Conservation (phyloP, 108 stramenopile genomes). For the Conticribra weissflogii region DNA sequence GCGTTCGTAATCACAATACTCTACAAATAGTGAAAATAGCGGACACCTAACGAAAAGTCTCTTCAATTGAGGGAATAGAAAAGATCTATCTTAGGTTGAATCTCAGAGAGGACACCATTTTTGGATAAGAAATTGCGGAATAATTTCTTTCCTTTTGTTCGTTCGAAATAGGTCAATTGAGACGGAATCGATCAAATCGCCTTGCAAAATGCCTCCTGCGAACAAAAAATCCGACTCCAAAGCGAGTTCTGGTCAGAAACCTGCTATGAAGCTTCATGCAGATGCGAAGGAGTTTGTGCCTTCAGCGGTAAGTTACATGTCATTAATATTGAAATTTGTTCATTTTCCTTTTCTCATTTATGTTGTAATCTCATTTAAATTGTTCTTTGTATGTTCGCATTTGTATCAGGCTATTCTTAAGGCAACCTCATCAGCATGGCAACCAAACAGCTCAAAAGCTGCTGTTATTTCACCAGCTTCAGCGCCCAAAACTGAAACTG, state of each 20-base stretch:
- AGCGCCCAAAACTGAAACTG: not conserved
- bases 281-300: constrained; percentile 40
- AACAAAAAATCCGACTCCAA: constrained; percentile 1
- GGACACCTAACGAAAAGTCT: too few species aligned
- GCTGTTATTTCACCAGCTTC: constrained; percentile 15
- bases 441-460: constrained; percentile 19
- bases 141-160: too few species aligned
- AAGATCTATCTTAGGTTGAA: not conserved
- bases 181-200: not conserved
- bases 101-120: not conserved
- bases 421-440: constrained; percentile 31
- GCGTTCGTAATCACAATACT: too few species aligned
- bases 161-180: not conserved
- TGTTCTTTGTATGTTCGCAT: not conserved
- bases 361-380: constrained; percentile 3
- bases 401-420: constrained; percentile 30
- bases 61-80: too few species aligned
- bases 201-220: not conserved
- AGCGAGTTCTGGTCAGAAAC: not conserved
- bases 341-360: not conserved
- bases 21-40: too few species aligned
- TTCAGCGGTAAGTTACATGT: constrained; percentile 23
- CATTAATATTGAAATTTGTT: not conserved
- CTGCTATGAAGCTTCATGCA: constrained; percentile 16
- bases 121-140: not conserved